phyloP scores from a whole-genome alignment of 192 early-diverging fungal species.

The Podila epicladia region DNA sequence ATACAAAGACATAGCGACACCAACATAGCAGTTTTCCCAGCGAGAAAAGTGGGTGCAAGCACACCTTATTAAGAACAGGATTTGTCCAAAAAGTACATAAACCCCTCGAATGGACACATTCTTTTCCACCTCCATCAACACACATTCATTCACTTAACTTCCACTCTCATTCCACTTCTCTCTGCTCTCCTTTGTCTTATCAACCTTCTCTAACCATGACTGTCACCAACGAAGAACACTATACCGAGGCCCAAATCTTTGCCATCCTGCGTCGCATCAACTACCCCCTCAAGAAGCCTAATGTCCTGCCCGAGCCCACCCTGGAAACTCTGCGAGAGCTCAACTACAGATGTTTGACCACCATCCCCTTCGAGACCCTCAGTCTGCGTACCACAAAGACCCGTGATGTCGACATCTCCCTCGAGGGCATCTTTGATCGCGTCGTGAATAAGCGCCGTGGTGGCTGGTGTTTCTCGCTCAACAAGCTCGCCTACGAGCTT shows the following conservation, averaged over 20 bases:
- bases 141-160: too few relatives aligned
- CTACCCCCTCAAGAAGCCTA: conserved; percentile 12
- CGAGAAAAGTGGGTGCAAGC: too few relatives aligned
- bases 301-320: conserved; percentile 17
- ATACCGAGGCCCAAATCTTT: conserved; percentile 18
- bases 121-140: too few relatives aligned
- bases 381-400: conserved; percentile 10
- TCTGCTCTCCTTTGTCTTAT: too few relatives aligned
- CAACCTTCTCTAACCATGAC: background rate
- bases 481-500: conserved; percentile 14
- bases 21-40: background rate
- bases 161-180: too few relatives aligned
- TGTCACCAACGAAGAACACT: conserved; percentile 7
- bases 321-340: conserved; percentile 21
- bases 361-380: conserved; percentile 34
- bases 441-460: conserved; percentile 20
- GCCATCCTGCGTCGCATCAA: conserved; percentile 14
- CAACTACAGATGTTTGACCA: conserved; percentile 14
- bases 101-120: too few relatives aligned
- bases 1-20: background rate
- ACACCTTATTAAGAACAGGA: too few relatives aligned
- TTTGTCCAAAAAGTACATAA: too few relatives aligned
- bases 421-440: conserved; percentile 26
- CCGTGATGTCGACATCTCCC: conserved; percentile 18
- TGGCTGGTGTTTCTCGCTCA: conserved; percentile 43